Conservation (phyloP, 768 basidiomycete species). For the Rhizopogon salebrosus region DNA sequence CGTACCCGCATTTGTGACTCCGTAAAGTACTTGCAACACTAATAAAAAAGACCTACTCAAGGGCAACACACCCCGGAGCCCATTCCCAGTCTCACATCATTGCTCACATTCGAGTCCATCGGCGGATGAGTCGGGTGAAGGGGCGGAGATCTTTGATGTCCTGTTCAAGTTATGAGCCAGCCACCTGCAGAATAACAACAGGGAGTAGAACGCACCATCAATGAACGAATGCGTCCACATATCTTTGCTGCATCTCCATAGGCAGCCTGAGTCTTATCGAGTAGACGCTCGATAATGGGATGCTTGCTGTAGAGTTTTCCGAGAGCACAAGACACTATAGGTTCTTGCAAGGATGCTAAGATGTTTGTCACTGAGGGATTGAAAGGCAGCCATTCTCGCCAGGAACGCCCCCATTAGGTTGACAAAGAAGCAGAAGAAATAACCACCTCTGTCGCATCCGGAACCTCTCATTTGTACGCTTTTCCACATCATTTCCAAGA, state of each 20-base stretch:
- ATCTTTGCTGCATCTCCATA: conserved; percentile 92
- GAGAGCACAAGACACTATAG: conserved; percentile 85
- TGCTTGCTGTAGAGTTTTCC: conserved; percentile 98
- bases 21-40: conserved; percentile 96
- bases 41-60: conserved; percentile 92
- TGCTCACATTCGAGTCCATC: conserved; percentile 61
- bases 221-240: conserved; percentile 84
- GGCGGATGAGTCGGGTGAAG: conserved; percentile 34
- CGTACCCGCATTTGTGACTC: conserved; percentile 97
- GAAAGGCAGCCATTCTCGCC: too few species aligned
- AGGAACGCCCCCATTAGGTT: too few species aligned
- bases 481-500: too few species aligned
- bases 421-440: too few species aligned
- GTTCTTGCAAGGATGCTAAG: conserved; percentile 77
- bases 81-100: conserved; percentile 72
- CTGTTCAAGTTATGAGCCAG: conserved; percentile 32
- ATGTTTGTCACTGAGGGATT: conserved; percentile 3
- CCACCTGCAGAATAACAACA: neutral
- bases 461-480: too few species aligned
- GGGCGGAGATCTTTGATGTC: conserved; percentile 77
- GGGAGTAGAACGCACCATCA: conserved; percentile 60
- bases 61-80: conserved; percentile 81
- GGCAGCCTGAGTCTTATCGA: conserved; percentile 71
- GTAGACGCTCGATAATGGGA: conserved; percentile 84
- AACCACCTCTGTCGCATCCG: too few species aligned